Evolutionary conservation across 2,329 filamentous ascomycete species (phyloP), one percentile per base, ranked within the genome.

Genomic region (Ceratocystiopsis minuta): DNA sequence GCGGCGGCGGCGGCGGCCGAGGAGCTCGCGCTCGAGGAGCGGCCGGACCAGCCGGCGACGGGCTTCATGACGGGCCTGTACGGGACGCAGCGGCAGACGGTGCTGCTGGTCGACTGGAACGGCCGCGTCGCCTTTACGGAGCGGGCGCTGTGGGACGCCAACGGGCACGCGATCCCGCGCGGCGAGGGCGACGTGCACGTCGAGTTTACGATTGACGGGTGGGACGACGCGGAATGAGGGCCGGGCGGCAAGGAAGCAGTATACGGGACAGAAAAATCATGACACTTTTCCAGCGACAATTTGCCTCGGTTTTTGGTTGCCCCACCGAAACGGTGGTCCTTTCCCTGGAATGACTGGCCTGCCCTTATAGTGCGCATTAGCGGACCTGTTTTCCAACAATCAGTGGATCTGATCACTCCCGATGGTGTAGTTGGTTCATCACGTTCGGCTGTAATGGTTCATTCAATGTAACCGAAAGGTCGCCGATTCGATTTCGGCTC

Each of bases 11-110:
- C 56, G n/a, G 49, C 56, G 3, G 51, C 50, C 5, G 58, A 59
- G 5, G 55, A 57, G 41, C 52, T 50, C 41, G 50, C 60, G 32
- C 50, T 54, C 4, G 55, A 60, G 36, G 54, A 61, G 38, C 56
- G 57, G 20, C 62, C 54, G 48, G 43, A 63, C 56, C 44, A 49
- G 34, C 47, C 51, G 17, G 44, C 47, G 16, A 49, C 50, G 36
- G 63, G 62, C 2, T 75, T 72, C 48, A 67, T 70, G 52, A 70
- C 65, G 6, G 75, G 75, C 2, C 59, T 75, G 48, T 79, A 79
- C 50, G 75, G 75, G 4, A 79, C 75, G 6, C 75, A 79, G 56
- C 59, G 75, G 34, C 75, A 79, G 58, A 78, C 74, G 0, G 59
- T 78, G 14, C 56, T 79, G 14, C 56, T 78, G 37, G 68, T 78